phyloP scores from a whole-genome alignment of 495 filamentous ascomycete species.

The Hypomontagnella submonticulosa region DNA sequence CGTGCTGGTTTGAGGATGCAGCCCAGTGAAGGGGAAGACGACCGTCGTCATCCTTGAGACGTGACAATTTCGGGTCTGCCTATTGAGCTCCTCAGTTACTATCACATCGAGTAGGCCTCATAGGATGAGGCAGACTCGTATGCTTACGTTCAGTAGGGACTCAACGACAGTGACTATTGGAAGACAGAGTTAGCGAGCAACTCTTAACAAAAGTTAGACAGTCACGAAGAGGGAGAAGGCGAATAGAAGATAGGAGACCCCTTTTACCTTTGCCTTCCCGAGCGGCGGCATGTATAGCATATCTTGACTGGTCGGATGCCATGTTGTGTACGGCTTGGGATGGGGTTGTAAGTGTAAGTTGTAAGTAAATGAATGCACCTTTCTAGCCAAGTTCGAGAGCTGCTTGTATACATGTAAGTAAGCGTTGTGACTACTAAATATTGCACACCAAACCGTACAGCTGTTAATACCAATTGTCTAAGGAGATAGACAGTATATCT shows the following conservation, averaged over 20 bases:
- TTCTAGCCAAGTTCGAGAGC: too few species aligned
- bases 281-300: constrained; percentile 87
- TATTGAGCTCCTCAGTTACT: constrained; percentile 50
- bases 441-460: too few species aligned
- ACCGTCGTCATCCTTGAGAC: constrained; percentile 83
- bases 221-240: background rate
- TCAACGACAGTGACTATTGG: constrained; percentile 72
- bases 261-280: constrained; percentile 83
- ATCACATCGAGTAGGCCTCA: background rate
- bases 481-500: too few species aligned
- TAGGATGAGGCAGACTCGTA: constrained; percentile 10
- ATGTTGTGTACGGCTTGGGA: constrained; percentile 10
- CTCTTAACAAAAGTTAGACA: constrained; percentile 20
- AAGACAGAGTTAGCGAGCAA: constrained; percentile 27
- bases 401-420: too few species aligned
- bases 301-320: constrained; percentile 62
- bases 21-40: constrained; percentile 97
- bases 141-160: constrained; percentile 75
- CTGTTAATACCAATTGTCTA: too few species aligned
- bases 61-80: constrained; percentile 83
- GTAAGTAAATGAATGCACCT: background rate
- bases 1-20: constrained; percentile 80
- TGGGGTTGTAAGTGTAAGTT: background rate
- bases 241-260: constrained; percentile 22
- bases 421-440: too few species aligned